Percentiles rank a stretch among this genome's conserved stretches.
These are phyloP conservation scores for Lathyrus tuberosus DNA, from an alignment of 306 rosid species.

Conservation along the genomic window DNA sequence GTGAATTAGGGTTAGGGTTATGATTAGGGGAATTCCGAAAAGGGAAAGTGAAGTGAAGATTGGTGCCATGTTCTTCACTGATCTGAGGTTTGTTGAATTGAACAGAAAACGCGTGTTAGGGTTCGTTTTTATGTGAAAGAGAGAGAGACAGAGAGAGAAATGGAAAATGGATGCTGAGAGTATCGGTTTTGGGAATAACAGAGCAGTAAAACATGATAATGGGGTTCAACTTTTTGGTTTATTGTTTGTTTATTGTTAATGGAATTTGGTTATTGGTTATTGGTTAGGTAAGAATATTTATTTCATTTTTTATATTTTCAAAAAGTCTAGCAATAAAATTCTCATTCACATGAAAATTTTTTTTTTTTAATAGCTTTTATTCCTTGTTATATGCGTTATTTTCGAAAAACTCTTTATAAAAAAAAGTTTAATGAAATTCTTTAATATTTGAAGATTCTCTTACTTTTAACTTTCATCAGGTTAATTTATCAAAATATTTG, in stretches of 20 bases:
- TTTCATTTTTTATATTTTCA: neutral
- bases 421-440: too few species aligned
- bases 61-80: slow-evolving; percentile 22
- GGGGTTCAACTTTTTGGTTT: neutral
- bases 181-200: slow-evolving; percentile 57
- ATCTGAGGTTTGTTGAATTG: slow-evolving; percentile 18
- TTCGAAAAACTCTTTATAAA: too few species aligned
- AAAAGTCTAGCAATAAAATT: too few species aligned
- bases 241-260: neutral
- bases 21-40: slow-evolving; percentile 43
- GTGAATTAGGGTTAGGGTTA: slow-evolving; percentile 44
- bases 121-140: slow-evolving; percentile 33
- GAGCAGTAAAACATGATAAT: slow-evolving; percentile 34
- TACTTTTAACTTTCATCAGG: too few species aligned
- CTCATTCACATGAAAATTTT: too few species aligned
- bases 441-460: too few species aligned
- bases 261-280: neutral
- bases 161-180: slow-evolving; percentile 10
- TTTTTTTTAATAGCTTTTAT: too few species aligned
- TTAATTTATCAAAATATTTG: too few species aligned
- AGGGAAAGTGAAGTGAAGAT: slow-evolving; percentile 32
- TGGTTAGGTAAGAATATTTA: slow-evolving; percentile 1
- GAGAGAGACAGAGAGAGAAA: neutral
- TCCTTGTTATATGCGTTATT: too few species aligned
- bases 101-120: slow-evolving; percentile 20